Evolutionary conservation across 192 early-diverging fungal species (phyloP).

Genomic region (Coemansia reversa): DNA sequence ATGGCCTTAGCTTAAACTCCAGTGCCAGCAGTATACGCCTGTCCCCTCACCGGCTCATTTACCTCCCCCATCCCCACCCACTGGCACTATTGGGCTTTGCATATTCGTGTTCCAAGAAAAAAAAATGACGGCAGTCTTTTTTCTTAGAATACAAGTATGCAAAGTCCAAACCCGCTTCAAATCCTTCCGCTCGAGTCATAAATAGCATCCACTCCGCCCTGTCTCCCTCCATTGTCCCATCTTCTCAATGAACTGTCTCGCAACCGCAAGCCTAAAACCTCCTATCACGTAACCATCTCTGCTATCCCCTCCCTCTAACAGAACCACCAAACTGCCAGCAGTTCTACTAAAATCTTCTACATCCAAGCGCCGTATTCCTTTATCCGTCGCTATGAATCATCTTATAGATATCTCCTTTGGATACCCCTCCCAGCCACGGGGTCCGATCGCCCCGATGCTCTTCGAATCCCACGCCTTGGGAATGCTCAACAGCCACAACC

Average conservation of each 20-base stretch:
- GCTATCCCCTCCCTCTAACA: background rate
- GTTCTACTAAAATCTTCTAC: background rate
- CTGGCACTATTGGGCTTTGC: too few species aligned
- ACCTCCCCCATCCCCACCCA: background rate
- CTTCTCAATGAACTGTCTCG: background rate
- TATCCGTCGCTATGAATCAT: conserved; percentile 4
- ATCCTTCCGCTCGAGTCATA: background rate
- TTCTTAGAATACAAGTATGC: background rate
- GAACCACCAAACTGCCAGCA: background rate
- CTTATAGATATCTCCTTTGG: conserved; percentile 38
- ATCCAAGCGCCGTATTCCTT: background rate
- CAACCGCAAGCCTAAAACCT: too few species aligned
- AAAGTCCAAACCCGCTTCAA: background rate
- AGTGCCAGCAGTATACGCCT: background rate
- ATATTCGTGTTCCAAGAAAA: too few species aligned
- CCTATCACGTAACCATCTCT: background rate
- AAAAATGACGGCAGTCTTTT: background rate
- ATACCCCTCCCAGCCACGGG: conserved; percentile 35
- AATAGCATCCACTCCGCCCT: background rate
- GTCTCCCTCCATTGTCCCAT: background rate
- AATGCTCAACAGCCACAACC: conserved; percentile 19
- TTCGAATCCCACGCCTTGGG: conserved; percentile 28
- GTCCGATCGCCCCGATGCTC: conserved; percentile 20
- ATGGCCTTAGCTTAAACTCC: conserved; percentile 7
- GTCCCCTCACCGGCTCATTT: conserved; percentile 4